A percentile compares a stretch with the other conserved stretches of the same genome.
Conservation (phyloP, 768 basidiomycete species). For the Lentinula detonsa region DNA sequence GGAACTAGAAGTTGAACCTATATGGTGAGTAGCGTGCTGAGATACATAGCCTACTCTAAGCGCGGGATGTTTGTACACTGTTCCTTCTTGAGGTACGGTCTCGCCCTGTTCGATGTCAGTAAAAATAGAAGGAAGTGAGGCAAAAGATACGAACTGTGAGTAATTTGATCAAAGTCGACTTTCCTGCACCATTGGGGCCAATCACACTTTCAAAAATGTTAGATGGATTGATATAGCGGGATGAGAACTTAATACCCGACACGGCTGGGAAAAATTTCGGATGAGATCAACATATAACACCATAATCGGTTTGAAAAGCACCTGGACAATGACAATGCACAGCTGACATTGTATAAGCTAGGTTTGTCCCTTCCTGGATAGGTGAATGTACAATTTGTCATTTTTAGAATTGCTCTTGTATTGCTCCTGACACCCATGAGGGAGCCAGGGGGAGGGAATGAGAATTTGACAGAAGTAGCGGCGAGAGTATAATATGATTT, state of each 20-base stretch:
- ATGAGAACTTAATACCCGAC: constrained; percentile 43
- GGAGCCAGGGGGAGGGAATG: constrained; percentile 93
- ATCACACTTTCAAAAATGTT: constrained; percentile 36
- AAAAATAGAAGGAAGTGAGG: constrained; percentile 7
- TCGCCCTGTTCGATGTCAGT: constrained; percentile 57
- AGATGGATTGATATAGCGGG: background rate
- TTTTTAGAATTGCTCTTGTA: constrained; percentile 92
- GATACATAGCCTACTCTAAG: constrained; percentile 95
- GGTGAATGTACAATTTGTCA: constrained; percentile 87
- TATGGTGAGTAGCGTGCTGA: constrained; percentile 97
- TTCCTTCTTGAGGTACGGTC: constrained; percentile 84
- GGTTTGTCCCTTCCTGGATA: constrained; percentile 82
- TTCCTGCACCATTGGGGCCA: constrained; percentile 94
- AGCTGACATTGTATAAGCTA: constrained; percentile 82
- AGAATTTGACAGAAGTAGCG: constrained; percentile 89
- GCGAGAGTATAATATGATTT: constrained; percentile 96
- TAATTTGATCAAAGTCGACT: constrained; percentile 93
- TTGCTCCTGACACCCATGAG: constrained; percentile 96
- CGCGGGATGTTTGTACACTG: constrained; percentile 90
- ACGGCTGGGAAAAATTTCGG: constrained; percentile 45
- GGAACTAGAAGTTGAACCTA: constrained; percentile 43
- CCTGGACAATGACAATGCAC: constrained; percentile 91
- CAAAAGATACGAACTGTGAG: constrained; percentile 53
- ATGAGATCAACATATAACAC: constrained; percentile 14
- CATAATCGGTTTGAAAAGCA: constrained; percentile 21